phyloP scores from a whole-genome alignment of 2,329 filamentous ascomycete species.

The Paracorniculantispora psalliotae region DNA sequence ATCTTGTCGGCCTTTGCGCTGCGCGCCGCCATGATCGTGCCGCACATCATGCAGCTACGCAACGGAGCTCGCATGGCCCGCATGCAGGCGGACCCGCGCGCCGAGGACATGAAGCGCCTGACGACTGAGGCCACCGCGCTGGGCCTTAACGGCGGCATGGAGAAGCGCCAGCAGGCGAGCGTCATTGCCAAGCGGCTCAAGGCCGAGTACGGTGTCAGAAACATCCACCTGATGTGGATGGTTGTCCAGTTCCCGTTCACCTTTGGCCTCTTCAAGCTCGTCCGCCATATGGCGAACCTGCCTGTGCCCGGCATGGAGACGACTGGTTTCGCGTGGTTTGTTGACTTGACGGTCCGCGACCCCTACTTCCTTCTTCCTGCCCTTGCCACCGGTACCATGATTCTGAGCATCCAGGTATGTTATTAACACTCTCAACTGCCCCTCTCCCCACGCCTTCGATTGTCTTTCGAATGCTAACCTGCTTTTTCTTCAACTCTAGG shows the following conservation, averaged over 20 bases:
- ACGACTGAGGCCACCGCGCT: conserved; percentile 37
- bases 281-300: conserved; percentile 67
- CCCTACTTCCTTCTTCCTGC: conserved; percentile 73
- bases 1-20: conserved; percentile 58
- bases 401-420: conserved; percentile 49
- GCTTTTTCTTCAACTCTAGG: conserved; percentile 19
- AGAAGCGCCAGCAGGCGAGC: conserved; percentile 31
- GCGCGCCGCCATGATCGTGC: conserved; percentile 61
- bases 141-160: conserved; percentile 33
- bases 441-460: not conserved
- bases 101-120: conserved; percentile 42
- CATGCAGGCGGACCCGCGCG: conserved; percentile 50
- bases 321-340: conserved; percentile 72
- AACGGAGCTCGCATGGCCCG: conserved; percentile 53
- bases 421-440: not conserved
- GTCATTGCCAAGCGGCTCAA: conserved; percentile 32
- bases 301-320: conserved; percentile 75
- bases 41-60: conserved; percentile 36
- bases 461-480: not conserved
- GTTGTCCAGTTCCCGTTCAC: conserved; percentile 59
- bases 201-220: conserved; percentile 31
- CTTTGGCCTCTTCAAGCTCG: conserved; percentile 73
- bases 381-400: conserved; percentile 51
- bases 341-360: conserved; percentile 70
- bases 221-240: conserved; percentile 32